These are phyloP conservation scores for Plectosphaerella sp. DNA, from an alignment of 2,329 filamentous ascomycete genomes.

Conservation along the genomic window DNA sequence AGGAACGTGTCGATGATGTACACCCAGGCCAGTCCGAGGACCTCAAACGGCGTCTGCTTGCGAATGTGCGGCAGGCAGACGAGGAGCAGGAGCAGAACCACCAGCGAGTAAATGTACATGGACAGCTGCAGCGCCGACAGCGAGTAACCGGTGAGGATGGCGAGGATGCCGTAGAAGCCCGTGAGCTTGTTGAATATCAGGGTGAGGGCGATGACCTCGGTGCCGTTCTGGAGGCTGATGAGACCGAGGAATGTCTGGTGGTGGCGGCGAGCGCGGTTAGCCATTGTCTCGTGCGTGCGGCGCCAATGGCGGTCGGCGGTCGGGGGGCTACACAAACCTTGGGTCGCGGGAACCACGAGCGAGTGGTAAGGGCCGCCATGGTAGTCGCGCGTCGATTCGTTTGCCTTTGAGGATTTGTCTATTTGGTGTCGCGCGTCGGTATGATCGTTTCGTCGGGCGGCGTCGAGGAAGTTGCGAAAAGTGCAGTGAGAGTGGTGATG, in stretches of 20 bases:
- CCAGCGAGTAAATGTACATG: conserved; percentile 85
- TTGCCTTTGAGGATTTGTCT: background rate
- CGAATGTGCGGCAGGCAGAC: conserved; percentile 77
- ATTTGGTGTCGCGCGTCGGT: background rate
- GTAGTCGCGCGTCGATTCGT: background rate
- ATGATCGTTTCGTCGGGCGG: background rate
- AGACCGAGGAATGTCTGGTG: conserved; percentile 76
- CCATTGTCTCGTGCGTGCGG: background rate
- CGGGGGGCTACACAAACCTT: conserved; percentile 12
- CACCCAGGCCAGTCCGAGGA: conserved; percentile 76
- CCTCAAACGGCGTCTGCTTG: conserved; percentile 72
- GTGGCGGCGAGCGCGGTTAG: background rate
- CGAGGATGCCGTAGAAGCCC: conserved; percentile 84
- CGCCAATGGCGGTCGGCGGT: background rate
- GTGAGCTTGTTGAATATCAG: conserved; percentile 90
- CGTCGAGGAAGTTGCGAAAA: background rate
- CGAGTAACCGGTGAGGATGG: conserved; percentile 79
- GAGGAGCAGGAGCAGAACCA: conserved; percentile 62
- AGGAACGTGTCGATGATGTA: conserved; percentile 79
- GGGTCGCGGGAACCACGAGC: conserved; percentile 22
- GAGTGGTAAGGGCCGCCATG: conserved; percentile 8
- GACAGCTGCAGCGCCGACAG: conserved; percentile 80
- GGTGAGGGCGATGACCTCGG: conserved; percentile 77
- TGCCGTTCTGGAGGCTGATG: conserved; percentile 81
- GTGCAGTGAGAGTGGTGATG: background rate